These are phyloP conservation scores for Coelastrella sp. DNA, from an alignment of 139 green algal genomes.

Conservation along the genomic window DNA sequence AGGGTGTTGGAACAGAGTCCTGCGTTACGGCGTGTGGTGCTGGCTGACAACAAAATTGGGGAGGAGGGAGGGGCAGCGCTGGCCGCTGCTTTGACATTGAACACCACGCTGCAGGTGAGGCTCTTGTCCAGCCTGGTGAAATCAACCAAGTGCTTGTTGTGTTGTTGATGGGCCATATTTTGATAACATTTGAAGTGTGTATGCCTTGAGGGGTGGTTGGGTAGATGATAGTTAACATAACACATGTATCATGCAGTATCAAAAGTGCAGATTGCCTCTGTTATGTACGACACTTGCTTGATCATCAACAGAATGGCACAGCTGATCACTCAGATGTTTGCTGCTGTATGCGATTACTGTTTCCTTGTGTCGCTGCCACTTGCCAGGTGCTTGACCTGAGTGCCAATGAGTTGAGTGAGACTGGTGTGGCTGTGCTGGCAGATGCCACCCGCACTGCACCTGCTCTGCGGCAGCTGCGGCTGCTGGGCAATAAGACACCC, in stretches of 20 bases:
- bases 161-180: background rate
- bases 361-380: background rate
- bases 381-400: conserved; percentile 46
- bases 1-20: conserved; percentile 25
- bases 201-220: no score
- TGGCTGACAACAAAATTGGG: conserved; percentile 49
- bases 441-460: conserved; percentile 21
- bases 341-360: background rate
- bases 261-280: no score
- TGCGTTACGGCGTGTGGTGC: conserved; percentile 12
- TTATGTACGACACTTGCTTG: no score
- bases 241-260: no score
- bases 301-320: no score
- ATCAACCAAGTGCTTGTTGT: no score
- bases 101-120: conserved; percentile 14
- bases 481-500: conserved; percentile 50
- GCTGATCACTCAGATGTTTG: background rate
- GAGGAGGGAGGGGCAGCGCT: conserved; percentile 28
- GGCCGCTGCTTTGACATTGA: background rate
- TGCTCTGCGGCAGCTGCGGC: conserved; percentile 23
- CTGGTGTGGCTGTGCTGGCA: conserved; percentile 27
- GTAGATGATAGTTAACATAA: no score
- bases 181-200: background rate
- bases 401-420: conserved; percentile 41
- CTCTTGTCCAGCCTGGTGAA: no score